Base-by-base conservation (phyloP, 2,329 filamentous ascomycete genomes). In the Aspergillus oerlinghausenensis region DNA sequence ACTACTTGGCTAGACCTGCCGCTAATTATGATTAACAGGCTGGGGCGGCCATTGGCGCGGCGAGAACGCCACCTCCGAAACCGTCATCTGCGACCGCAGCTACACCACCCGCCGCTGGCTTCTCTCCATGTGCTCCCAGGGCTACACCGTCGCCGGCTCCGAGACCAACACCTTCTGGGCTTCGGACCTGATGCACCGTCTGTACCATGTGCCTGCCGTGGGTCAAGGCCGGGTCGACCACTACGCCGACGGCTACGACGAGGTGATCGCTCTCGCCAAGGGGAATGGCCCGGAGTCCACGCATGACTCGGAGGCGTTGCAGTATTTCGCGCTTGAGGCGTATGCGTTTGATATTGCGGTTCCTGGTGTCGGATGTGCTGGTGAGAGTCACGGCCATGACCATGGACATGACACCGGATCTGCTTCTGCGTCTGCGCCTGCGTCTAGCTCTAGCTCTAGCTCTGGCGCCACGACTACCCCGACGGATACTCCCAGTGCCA, bases 1-100 rank as follows among this genome's bases (percentile, higher is more conserved):
- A 23, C 21, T 32, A 14, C 29, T 32, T 9, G 10, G 3, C 10
- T 32, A 11, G 28, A 29, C 8, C 50, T 25, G 49, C 48, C 11
- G 32, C 21, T 48, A 45, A 54, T 45, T 42, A n/a, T 26, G 25
- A 4, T 26, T 5, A 10, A 51, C 43, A 88, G 85, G 76, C 52
- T 89, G 82, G 81, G 87, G 78, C 49, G 87, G 87, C 35, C 86
- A 89, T 75, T 88, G 82, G 82, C 83, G 87, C 54, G 86, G 86
- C 47, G 66, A 70, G 26, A 89, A 89, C 59, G 86, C 80, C 2
- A 84, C 85, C 2, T 72, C 78, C 0, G 86, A 89, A 71, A 89
- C 86, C 2, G 87, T 89, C 61, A 88, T 89, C 70, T 89, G 87
- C 72, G 79, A 80, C 4, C 75, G 82, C 1, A 88, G 85, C 1